Evolutionary conservation across 257 asterid genomes (phyloP).

Genomic region (Jacaranda copaia): DNA sequence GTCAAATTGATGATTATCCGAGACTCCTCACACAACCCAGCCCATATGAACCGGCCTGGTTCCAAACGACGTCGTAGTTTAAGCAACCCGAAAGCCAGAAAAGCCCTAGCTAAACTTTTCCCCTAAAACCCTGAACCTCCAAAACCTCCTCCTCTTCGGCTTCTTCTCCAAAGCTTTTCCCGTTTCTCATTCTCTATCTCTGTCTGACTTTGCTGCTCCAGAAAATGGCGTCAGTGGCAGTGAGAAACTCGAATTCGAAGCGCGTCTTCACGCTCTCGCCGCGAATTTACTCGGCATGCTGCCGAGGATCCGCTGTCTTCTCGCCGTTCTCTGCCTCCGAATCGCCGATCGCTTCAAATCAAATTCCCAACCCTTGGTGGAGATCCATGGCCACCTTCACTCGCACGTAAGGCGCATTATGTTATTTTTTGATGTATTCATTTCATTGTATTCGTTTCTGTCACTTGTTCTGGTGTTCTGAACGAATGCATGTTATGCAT

Average conservation of each 20-base stretch:
- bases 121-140: conserved; percentile 52
- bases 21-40: background rate
- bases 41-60: conserved; percentile 28
- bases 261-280: conserved; percentile 47
- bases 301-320: conserved; percentile 48
- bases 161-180: background rate
- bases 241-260: conserved; percentile 47
- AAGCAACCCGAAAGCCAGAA: conserved; percentile 26
- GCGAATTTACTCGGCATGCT: conserved; percentile 48
- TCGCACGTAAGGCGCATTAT: conserved; percentile 69
- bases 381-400: conserved; percentile 99
- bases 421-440: background rate
- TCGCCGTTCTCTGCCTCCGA: conserved; percentile 56
- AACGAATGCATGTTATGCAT: too few relatives aligned
- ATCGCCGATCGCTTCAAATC: conserved; percentile 52
- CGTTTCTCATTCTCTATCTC: background rate
- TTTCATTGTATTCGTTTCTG: background rate
- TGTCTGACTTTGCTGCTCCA: conserved; percentile 12
- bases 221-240: conserved; percentile 56
- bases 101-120: conserved; percentile 35
- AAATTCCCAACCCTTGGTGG: conserved; percentile 66
- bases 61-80: conserved; percentile 26
- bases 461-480: background rate
- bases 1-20: background rate
- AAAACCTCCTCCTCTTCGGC: background rate